These are phyloP conservation scores for Eucalyptus tenuipes DNA, from an alignment of 345 rosid genomes.

Conservation along the genomic window DNA sequence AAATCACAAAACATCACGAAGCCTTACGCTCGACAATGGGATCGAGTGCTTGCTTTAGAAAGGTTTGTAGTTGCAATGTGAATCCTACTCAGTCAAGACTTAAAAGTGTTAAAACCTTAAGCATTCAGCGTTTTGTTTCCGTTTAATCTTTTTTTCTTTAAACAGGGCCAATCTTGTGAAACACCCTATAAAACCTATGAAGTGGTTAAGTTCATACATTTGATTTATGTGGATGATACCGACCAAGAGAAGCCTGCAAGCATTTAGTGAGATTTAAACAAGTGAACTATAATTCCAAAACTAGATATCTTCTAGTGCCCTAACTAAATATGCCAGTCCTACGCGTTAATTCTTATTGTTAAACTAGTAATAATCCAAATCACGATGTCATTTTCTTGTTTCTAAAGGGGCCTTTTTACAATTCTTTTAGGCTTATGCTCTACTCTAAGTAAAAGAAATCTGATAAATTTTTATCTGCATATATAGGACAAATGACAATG, in stretches of 20 bases:
- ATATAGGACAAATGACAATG: no score
- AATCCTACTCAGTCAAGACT: background rate
- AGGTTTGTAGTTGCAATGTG: background rate
- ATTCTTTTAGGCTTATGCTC: no score
- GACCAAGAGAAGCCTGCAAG: background rate
- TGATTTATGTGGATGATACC: background rate
- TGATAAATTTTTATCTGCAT: no score
- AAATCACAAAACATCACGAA: background rate
- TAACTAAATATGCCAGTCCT: background rate
- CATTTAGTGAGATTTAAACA: background rate
- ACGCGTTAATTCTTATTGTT: background rate
- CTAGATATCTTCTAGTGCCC: background rate
- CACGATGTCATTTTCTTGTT: no score
- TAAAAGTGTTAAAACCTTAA: background rate
- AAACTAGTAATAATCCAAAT: background rate
- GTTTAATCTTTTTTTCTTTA: background rate
- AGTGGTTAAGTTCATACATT: background rate
- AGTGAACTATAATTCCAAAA: background rate
- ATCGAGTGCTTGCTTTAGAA: background rate
- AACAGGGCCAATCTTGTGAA: background rate
- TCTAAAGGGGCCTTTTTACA: no score
- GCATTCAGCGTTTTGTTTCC: background rate
- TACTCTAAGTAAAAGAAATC: no score
- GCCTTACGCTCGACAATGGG: background rate
- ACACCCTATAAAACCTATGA: background rate